These are phyloP conservation scores for Patellaria atrata DNA, from an alignment of 495 filamentous ascomycete genomes.

Conservation along the genomic window DNA sequence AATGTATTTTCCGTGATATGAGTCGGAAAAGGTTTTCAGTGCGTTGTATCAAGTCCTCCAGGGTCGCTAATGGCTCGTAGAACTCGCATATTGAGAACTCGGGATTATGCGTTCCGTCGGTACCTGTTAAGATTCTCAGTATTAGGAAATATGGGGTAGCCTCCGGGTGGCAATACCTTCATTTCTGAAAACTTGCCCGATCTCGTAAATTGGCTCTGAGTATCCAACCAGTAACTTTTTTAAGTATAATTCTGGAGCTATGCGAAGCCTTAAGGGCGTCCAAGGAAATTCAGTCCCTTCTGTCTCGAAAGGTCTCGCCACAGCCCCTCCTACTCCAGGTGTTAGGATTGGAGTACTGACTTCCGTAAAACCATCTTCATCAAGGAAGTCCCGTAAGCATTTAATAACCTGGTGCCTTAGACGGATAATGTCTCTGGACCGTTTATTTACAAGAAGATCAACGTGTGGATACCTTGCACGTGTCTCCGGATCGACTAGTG, in stretches of 20 bases:
- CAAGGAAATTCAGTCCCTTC: slow-evolving; percentile 54
- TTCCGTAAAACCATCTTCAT: slow-evolving; percentile 59
- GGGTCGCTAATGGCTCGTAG: slow-evolving; percentile 71
- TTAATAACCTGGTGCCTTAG: slow-evolving; percentile 62
- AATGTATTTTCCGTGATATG: too few relatives aligned
- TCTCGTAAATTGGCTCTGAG: slow-evolving; percentile 82
- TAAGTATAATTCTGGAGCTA: slow-evolving; percentile 90
- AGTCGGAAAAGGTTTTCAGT: slow-evolving; percentile 16
- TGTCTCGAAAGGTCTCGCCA: slow-evolving; percentile 74
- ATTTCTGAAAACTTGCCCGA: slow-evolving; percentile 87
- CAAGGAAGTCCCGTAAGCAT: slow-evolving; percentile 57
- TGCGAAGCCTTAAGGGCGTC: slow-evolving; percentile 55
- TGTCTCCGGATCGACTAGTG: slow-evolving; percentile 49
- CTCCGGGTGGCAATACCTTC: slow-evolving; percentile 62
- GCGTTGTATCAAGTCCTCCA: slow-evolving; percentile 54
- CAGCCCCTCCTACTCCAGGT: slow-evolving; percentile 61
- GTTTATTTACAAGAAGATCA: slow-evolving; percentile 60
- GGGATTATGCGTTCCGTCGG: slow-evolving; percentile 88
- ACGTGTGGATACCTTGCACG: slow-evolving; percentile 57
- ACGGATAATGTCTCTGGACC: slow-evolving; percentile 49
- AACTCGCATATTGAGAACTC: slow-evolving; percentile 97
- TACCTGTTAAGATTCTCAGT: slow-evolving; percentile 26
- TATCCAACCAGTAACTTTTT: slow-evolving; percentile 85
- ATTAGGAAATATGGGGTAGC: neutral
- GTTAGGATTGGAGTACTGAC: slow-evolving; percentile 82